Evolutionary conservation across 352 stramenopile species (phyloP), one percentile per base, ranked within the genome.

Genomic region (Phytopythium helicoides): DNA sequence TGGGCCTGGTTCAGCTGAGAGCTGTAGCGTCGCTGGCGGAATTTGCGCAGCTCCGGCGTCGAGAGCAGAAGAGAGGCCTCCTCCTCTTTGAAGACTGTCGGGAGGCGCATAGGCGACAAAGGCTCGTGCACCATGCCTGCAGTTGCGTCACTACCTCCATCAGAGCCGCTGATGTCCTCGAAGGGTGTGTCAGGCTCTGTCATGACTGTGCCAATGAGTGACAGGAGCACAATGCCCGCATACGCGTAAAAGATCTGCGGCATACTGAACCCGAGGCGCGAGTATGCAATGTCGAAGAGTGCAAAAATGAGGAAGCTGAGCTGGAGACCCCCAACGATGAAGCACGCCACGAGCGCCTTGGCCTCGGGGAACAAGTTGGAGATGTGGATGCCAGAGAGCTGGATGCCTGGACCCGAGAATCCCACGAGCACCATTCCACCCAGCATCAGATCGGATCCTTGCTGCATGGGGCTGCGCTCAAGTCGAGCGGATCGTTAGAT

Each of bases 281-380:
- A 57, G 58, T 85, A 88, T 18, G 77, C 58, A 47, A 73, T 36
- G 18, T 73, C 62, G 44, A 91, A 85, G 33, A 88, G 50, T 47
- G 78, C 77, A 60, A 91, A 89, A 40, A 89, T 72, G 51, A 89
- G 58, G 60, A 91, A 91, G 23, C 75, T 88, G 41, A 91, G 52
- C 52, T 87, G 75, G 31, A 91, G 62, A 21, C 72, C 74, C 21
- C 80, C 80, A 16, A 87, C 81, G 33, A 91, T 87, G 47, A 86
- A 76, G 56, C 73, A 86, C 18, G 80, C 83, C 46, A 87, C 77
- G 3, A 87, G 64, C 22, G 80, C 76, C 28, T 78, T 86, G 12
- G 73, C 67, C 39, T 84, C 71, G 3, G 80, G 80, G 54, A 89
- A 91, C 12, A 91, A 47, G 47, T 89, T 91, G 22, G 80, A 87